Evolutionary conservation across 768 basidiomycete genomes (phyloP), one percentile per base, ranked within the genome.

Genomic region (Mycena vitilis): DNA sequence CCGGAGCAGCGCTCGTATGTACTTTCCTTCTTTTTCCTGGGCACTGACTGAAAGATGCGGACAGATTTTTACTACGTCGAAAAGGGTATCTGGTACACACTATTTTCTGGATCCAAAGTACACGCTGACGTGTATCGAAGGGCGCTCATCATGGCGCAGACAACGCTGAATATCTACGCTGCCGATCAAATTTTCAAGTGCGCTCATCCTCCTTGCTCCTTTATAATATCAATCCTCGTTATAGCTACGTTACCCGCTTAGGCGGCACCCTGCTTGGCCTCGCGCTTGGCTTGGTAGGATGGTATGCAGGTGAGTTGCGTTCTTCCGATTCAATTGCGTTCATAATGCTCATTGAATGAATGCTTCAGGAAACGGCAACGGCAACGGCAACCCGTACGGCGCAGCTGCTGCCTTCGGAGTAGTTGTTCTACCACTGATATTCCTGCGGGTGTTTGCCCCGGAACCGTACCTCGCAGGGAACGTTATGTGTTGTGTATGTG

Each of bases 141-240:
- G 87, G 86, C 86, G 6, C 76, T 89, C 55, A 87, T 89, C 73
- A 89, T 88, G 86, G 84, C 86, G 0, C 89, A 89, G 71, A 88
- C 86, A 1, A 87, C 85, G 16, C 65, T 89, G 60, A 87, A 84
- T 53, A 82, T 89, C 42, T 89, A 84, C 71, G 82, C 84, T 4
- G 86, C 87, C 11, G 88, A 90, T 74, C 89, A 89, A 73, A 81
- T 89, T 7, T 84, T 74, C 75, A 85, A 84, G 84, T 84, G 58
- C 34, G 78, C 72, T 10, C 6, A 22, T 42, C 18, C 8, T n/a
- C 9, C 42, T 38, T 5, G 3, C 38, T 52, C n/a, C 48, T 45
- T n/a, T 9, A 20, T 5, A 45, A 36, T 73, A 20, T 5, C 9
- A 16, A 42, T 42, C 2, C n/a, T 38, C 42, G 44, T 12, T 59